These are phyloP conservation scores for Sugiyamaella americana DNA, from an alignment of 805 yeast genomes.

Conservation along the genomic window DNA sequence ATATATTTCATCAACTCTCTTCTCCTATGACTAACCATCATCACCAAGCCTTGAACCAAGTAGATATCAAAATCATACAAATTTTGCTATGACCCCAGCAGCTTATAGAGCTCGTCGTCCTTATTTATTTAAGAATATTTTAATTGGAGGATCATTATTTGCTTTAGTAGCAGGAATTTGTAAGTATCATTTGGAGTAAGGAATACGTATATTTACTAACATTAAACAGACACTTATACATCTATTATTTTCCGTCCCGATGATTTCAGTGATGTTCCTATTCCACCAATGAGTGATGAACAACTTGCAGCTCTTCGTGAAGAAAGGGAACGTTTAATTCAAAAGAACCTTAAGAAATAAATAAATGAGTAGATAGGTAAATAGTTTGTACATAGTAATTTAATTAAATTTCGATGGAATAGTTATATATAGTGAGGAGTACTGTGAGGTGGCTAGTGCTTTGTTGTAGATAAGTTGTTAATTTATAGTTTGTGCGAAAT, in stretches of 20 bases:
- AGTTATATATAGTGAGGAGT: too few species aligned
- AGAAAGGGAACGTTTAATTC: conserved; percentile 37
- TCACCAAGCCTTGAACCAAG: conserved; percentile 32
- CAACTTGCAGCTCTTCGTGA: conserved; percentile 65
- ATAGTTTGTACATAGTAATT: background rate
- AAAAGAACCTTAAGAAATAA: conserved; percentile 7
- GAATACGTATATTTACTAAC: background rate
- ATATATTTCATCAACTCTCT: too few species aligned
- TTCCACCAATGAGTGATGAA: conserved; percentile 82
- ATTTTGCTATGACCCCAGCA: conserved; percentile 89
- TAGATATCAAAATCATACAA: conserved; percentile 55
- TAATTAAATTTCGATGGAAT: too few species aligned
- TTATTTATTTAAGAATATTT: conserved; percentile 70
- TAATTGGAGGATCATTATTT: conserved; percentile 51
- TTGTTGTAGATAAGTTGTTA: too few species aligned
- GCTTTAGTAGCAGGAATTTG: conserved; percentile 68
- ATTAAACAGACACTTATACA: conserved; percentile 20
- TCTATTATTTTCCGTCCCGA: conserved; percentile 51
- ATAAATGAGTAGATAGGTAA: too few species aligned
- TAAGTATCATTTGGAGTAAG: too few species aligned
- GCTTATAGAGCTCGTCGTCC: conserved; percentile 86
- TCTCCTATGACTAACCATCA: too few species aligned
- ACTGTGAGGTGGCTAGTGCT: too few species aligned
- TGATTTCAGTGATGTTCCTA: conserved; percentile 82
- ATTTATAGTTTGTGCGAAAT: too few species aligned